Conservation (phyloP, 352 stramenopile species). For the Phytophthora pluvialis region DNA sequence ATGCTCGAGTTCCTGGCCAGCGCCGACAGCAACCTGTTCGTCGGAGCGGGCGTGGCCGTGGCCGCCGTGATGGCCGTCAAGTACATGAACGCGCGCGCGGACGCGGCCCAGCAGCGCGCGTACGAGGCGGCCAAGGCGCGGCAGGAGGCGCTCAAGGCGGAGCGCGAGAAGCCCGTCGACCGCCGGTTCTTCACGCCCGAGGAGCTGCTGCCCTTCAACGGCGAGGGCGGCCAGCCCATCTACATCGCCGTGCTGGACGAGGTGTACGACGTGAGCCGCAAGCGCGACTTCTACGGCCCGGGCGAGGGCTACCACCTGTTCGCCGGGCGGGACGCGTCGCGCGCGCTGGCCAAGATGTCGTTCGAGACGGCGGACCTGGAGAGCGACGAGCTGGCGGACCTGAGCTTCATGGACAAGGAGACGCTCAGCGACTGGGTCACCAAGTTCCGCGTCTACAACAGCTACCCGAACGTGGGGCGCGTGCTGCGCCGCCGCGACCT, state of each 20-base stretch:
- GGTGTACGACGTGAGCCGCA: conserved; percentile 97
- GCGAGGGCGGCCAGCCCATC: conserved; percentile 91
- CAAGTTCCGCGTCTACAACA: conserved; percentile 96
- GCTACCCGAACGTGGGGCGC: conserved; percentile 95
- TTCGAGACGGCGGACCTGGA: conserved; percentile 95
- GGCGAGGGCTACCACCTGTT: conserved; percentile 97
- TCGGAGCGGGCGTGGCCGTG: conserved; percentile 62
- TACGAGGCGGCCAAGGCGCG: conserved; percentile 68
- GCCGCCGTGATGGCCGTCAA: conserved; percentile 56
- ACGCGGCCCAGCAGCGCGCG: conserved; percentile 66
- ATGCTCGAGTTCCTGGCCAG: conserved; percentile 62
- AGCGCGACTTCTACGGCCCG: conserved; percentile 96
- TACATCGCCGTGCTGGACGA: conserved; percentile 96
- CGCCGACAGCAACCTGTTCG: conserved; percentile 59
- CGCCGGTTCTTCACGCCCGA: conserved; percentile 93
- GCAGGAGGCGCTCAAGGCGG: conserved; percentile 68
- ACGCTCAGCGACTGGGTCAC: conserved; percentile 93
- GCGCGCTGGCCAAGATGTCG: conserved; percentile 95
- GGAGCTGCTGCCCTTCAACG: conserved; percentile 93
- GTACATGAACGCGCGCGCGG: conserved; percentile 69
- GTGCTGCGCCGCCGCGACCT: conserved; percentile 82
- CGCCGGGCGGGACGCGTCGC: conserved; percentile 94
- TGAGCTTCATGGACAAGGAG: conserved; percentile 87
- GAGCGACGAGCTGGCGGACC: conserved; percentile 72
- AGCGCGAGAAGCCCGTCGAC: conserved; percentile 63